Evolutionary conservation across 495 filamentous ascomycete species (phyloP).

Genomic region (Penicillium angulare): DNA sequence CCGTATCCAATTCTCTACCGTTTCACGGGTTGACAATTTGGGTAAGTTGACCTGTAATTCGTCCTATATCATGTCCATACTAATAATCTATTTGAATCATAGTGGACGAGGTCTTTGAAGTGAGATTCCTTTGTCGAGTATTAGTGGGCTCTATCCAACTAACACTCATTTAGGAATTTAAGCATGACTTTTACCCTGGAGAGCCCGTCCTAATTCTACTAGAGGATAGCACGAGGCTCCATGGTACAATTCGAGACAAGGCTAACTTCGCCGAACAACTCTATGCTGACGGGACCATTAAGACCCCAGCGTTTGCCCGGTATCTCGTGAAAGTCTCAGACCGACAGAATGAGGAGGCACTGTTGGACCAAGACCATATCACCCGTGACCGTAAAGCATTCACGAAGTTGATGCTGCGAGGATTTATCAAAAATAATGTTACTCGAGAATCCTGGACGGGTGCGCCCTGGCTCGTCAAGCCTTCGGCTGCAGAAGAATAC

Average conservation of each 20-base stretch:
- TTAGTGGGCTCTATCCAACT: constrained; percentile 10
- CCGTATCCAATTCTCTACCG: constrained; percentile 85
- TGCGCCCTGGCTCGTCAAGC: constrained; percentile 93
- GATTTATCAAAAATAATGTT: constrained; percentile 93
- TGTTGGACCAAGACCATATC: constrained; percentile 79
- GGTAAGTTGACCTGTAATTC: constrained; percentile 48
- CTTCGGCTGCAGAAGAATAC: constrained; percentile 76
- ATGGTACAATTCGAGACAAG: constrained; percentile 84
- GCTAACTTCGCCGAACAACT: constrained; percentile 66
- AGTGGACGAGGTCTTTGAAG: constrained; percentile 70
- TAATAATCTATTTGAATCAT: constrained; percentile 23
- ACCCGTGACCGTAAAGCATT: constrained; percentile 88
- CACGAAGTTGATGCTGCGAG: constrained; percentile 89
- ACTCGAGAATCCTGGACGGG: constrained; percentile 89
- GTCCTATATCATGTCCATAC: neutral
- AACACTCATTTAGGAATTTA: constrained; percentile 72
- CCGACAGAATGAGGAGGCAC: constrained; percentile 67
- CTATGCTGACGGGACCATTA: constrained; percentile 62
- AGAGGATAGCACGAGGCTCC: constrained; percentile 64
- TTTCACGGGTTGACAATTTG: constrained; percentile 87
- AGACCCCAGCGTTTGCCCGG: constrained; percentile 64
- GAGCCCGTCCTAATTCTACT: constrained; percentile 77
- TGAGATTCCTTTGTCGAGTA: constrained; percentile 25
- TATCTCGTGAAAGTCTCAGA: constrained; percentile 77
- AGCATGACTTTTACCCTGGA: constrained; percentile 89